These are phyloP conservation scores for Chalara sp. DNA, from an alignment of 2,329 filamentous ascomycete genomes.

Conservation along the genomic window DNA sequence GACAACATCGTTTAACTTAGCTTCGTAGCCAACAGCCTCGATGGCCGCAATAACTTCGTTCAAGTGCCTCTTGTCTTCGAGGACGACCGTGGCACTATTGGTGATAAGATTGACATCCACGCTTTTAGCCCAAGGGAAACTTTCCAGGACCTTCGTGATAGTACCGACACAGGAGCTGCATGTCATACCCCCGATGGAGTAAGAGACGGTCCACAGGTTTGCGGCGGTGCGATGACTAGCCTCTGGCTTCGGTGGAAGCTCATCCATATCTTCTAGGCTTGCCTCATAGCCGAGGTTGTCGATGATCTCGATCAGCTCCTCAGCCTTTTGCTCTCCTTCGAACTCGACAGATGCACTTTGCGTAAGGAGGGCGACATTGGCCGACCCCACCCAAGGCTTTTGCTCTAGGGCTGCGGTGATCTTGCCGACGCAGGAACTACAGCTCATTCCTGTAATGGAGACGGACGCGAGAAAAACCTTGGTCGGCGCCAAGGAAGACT, in stretches of 20 bases:
- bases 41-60: constrained; percentile 41
- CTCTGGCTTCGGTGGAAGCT: not conserved
- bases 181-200: constrained; percentile 1
- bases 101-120: constrained; percentile 44
- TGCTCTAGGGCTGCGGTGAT: constrained; percentile 1
- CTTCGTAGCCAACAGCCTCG: constrained; percentile 60
- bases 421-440: not conserved
- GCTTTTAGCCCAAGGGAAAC: constrained; percentile 19
- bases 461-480: too few species aligned
- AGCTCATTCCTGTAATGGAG: not conserved
- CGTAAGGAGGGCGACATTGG: constrained; percentile 43
- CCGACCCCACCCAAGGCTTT: constrained; percentile 22
- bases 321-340: constrained; percentile 30
- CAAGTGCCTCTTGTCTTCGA: constrained; percentile 34
- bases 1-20: constrained; percentile 44
- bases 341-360: constrained; percentile 44
- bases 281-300: not conserved
- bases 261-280: not conserved
- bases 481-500: too few species aligned
- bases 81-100: constrained; percentile 43
- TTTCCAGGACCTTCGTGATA: not conserved
- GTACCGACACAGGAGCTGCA: not conserved
- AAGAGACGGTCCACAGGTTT: not conserved
- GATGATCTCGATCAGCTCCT: not conserved
- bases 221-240: not conserved